phyloP scores from a whole-genome alignment of 1,284 basidiomycete species.

The Leccinum fallax region DNA sequence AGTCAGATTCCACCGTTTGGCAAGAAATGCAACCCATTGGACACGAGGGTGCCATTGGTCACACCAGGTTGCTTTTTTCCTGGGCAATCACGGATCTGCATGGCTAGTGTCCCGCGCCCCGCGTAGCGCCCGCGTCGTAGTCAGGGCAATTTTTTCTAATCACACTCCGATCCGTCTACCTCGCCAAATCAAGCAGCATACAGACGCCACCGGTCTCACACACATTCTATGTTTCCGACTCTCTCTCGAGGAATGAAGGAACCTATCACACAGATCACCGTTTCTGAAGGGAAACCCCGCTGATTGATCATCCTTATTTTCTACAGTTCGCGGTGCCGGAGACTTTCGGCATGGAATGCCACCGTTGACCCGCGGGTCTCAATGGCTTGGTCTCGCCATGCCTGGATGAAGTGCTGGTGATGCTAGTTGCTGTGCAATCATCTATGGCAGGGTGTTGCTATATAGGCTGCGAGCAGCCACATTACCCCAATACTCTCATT shows the following conservation, averaged over 20 bases:
- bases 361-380: neutral
- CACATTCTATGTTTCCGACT: slow-evolving; percentile 8
- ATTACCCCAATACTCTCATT: slow-evolving; percentile 2
- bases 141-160: slow-evolving; percentile 14
- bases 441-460: slow-evolving; percentile 19
- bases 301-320: neutral
- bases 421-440: slow-evolving; percentile 25
- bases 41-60: neutral
- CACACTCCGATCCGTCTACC: neutral
- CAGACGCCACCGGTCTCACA: slow-evolving; percentile 17
- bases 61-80: neutral
- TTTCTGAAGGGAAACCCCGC: neutral
- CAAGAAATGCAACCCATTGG: neutral
- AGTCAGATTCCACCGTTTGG: neutral
- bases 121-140: slow-evolving; percentile 7
- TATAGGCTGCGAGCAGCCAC: slow-evolving; percentile 22
- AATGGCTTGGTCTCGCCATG: slow-evolving; percentile 10
- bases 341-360: neutral
- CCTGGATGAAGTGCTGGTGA: slow-evolving; percentile 1
- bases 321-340: neutral
- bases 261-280: too few species aligned
- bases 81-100: neutral
- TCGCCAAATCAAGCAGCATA: neutral
- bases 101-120: neutral
- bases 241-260: slow-evolving; percentile 6